Conservation (phyloP, 1,139 yeast genomes). For the Pichia sp. region DNA sequence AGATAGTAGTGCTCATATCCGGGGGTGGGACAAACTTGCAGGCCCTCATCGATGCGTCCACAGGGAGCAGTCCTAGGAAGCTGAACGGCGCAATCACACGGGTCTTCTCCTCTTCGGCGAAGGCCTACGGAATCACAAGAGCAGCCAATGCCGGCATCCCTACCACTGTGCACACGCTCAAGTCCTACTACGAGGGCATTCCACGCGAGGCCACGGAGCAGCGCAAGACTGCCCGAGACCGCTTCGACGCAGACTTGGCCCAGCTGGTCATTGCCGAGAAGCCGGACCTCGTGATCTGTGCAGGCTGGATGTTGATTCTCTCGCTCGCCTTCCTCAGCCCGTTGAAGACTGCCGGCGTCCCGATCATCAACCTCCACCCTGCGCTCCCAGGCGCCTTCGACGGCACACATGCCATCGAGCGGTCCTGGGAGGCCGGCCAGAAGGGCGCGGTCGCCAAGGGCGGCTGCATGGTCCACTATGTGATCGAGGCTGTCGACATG, state of each 20-base stretch:
- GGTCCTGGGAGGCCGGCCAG: slow-evolving; percentile 95
- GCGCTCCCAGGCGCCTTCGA: slow-evolving; percentile 97
- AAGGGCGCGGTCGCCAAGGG: slow-evolving; percentile 68
- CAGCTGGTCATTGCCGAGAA: slow-evolving; percentile 46
- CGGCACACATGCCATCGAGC: slow-evolving; percentile 93
- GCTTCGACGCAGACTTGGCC: slow-evolving; percentile 77
- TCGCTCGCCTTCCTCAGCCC: slow-evolving; percentile 72
- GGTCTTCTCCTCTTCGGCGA: slow-evolving; percentile 78
- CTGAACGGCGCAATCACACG: slow-evolving; percentile 56
- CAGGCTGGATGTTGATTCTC: slow-evolving; percentile 96
- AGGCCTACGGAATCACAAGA: slow-evolving; percentile 80
- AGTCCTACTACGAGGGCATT: slow-evolving; percentile 67
- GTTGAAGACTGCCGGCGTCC: slow-evolving; percentile 54
- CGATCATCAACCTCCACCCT: slow-evolving; percentile 90
- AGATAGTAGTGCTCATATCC: slow-evolving; percentile 70
- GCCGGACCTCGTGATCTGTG: slow-evolving; percentile 90
- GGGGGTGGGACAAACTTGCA: slow-evolving; percentile 94
- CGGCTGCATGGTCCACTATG: slow-evolving; percentile 97
- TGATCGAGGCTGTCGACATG: slow-evolving; percentile 88
- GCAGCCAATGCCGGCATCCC: slow-evolving; percentile 69
- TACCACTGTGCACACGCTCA: slow-evolving; percentile 64
- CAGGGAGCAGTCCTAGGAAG: slow-evolving; percentile 28
- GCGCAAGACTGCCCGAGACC: slow-evolving; percentile 58
- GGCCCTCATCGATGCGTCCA: slow-evolving; percentile 78
- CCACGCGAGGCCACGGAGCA: slow-evolving; percentile 56